A percentile compares a stretch with the other conserved stretches of the same genome.
phyloP scores from a whole-genome alignment of 2,329 filamentous ascomycete genomes.

The Colletotrichum tropicale region DNA sequence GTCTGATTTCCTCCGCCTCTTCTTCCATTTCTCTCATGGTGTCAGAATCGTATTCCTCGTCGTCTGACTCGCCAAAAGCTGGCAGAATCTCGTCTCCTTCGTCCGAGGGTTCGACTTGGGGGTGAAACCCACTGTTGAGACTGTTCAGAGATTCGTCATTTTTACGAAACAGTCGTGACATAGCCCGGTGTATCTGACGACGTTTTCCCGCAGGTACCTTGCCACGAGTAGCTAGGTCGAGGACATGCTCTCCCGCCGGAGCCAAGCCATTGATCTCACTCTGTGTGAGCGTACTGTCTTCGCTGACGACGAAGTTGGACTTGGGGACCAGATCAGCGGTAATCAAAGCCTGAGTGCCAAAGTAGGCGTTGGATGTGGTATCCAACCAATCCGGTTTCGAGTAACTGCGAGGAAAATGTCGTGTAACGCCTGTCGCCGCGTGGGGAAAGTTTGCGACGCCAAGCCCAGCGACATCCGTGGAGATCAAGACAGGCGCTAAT shows the following conservation, averaged over 20 bases:
- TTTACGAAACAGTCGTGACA: conserved; percentile 43
- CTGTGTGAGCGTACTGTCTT: neutral
- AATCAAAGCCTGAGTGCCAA: conserved; percentile 36
- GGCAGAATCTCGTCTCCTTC: conserved; percentile 39
- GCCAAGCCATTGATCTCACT: neutral
- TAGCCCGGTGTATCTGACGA: conserved; percentile 43
- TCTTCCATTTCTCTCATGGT: conserved; percentile 67
- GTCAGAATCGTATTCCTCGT: conserved; percentile 60
- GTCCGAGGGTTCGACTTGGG: conserved; percentile 59
- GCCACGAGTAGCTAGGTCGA: neutral
- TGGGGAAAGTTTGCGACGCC: conserved; percentile 8
- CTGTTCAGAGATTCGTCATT: conserved; percentile 9
- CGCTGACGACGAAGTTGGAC: neutral
- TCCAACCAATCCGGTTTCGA: conserved; percentile 23
- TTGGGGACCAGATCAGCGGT: neutral
- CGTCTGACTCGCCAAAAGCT: conserved; percentile 29
- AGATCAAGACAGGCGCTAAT: conserved; percentile 27
- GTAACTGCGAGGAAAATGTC: neutral
- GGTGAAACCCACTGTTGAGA: conserved; percentile 4
- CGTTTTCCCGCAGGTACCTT: conserved; percentile 46
- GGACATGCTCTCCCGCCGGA: neutral
- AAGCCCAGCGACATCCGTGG: conserved; percentile 12
- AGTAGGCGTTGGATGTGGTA: conserved; percentile 31
- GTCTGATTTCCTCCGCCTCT: conserved; percentile 45
- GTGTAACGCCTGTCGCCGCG: conserved; percentile 4